Base-by-base conservation (phyloP, 2,329 filamentous ascomycete genomes). In the Plectosphaerella plurivora region DNA sequence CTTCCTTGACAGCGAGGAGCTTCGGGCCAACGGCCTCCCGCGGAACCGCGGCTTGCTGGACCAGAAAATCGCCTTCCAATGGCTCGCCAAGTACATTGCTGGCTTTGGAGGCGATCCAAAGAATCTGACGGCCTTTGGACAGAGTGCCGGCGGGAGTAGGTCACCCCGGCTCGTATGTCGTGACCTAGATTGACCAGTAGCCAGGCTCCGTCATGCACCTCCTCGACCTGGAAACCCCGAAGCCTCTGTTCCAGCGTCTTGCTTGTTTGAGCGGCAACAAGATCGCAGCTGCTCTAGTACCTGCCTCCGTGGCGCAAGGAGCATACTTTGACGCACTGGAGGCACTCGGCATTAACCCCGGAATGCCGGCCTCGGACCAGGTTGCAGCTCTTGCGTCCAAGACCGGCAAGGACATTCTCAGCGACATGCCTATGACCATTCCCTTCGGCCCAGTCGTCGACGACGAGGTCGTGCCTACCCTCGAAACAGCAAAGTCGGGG, bases 131-230 rank as follows among this genome's bases (percentile, higher is more conserved):
- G 55, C 70, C 5, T 63, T 70, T n/a, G 77, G 77, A n/a, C 70
- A 78, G 57, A 76, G 72, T 47, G 74, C 74, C 6, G 77, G 77
- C 33, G 75, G 65, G n/a, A 64, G 74, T 71, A 63, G 58, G 68
- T 57, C 9, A 5, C 4, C 12, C 22, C 22, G 5, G 7, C 6
- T 14, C 18, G 3, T 12, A 6, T 44, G 41, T 41, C 37, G 15
- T n/a, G 5, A 16, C 6, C 4, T 5, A 44, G 4, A 41, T 9
- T 44, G n/a, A 44, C 4, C 18, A 18, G 3, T 7, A 14, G 4
- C 10, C 15, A 52, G 47, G 42, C 7, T 55, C 47, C 3, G 36
- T 49, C 12, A 37, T 14, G 4, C 51, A 46, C 14, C 14, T 55
- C 2, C 37, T 55, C 11, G 35, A 55, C 20, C 41, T 49, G 8